Base-by-base conservation (phyloP, 441 rosid species). In the Croton laevigatus region DNA sequence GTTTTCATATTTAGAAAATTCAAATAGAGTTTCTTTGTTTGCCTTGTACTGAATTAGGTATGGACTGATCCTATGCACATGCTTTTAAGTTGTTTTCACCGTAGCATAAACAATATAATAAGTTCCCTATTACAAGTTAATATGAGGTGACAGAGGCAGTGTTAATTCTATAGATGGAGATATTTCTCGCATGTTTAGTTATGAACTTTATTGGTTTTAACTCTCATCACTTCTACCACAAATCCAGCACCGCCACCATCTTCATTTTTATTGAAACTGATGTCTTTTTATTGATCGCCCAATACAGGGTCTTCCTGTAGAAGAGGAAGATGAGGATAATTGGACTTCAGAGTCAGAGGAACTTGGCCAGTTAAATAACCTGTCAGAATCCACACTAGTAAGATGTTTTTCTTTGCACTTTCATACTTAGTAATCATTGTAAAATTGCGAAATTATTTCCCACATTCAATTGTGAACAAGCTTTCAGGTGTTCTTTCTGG, bases 1-100 rank as follows among this genome's bases (percentile, higher is more conserved):
- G 8, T 27, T 58, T 76, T 42, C 55, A 27, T 66, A 8, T 59
- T 20, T 70, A 60, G 91, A 92, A 78, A 85, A 89, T 54, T 98
- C 92, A 87, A 85, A 93, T 78, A 69, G n/a, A 38, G 4, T 27
- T 60, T 75, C 42, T 54, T 36, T 16, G 61, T 3, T 54, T 20
- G 64, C 12, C 55, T 34, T 75, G 34, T 70, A 14, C 53, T 55
- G 22, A 45, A 52, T 27, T 2, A 27, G 19, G 7, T 6, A 60
- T 71, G n/a, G 3, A 54, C 7, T 22, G 13, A 6, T 68, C 52
- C 64, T 8, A 8, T 42, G 12, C 37, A 22, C 51, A 49, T 20
- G 3, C 17, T 65, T 42, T 27, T 6, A 3, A n/a, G 36, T 27
- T 52, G 58, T 66, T 65, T 19, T 38, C 13, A n/a, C 8, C 8